Percentiles rank a stretch among this genome's conserved stretches.
phyloP scores from a whole-genome alignment of 257 asterid species.

The Solanum virginianum region DNA sequence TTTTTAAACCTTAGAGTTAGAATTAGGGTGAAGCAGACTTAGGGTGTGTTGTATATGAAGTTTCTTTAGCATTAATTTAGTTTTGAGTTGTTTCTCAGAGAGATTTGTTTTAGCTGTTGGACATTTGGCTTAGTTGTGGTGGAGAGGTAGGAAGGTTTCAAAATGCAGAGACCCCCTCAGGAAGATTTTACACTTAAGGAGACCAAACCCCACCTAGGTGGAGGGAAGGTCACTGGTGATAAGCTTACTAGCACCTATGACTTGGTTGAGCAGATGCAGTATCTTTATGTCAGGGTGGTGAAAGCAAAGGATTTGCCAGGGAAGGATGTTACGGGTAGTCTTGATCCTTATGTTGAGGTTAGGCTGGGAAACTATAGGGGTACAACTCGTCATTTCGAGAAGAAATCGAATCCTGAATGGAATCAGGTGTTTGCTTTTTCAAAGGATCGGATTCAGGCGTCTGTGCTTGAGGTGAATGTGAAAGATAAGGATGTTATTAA shows the following conservation, averaged over 20 bases:
- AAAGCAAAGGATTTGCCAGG: slow-evolving; percentile 61
- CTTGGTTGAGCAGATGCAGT: slow-evolving; percentile 72
- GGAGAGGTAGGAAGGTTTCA: background rate
- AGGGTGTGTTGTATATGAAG: background rate
- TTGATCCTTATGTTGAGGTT: slow-evolving; percentile 60
- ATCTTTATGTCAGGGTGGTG: slow-evolving; percentile 59
- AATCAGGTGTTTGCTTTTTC: slow-evolving; percentile 64
- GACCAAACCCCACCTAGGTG: slow-evolving; percentile 65
- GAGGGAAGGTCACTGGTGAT: slow-evolving; percentile 56
- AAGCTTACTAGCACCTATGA: slow-evolving; percentile 69
- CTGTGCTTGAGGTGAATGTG: slow-evolving; percentile 48
- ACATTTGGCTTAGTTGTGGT: background rate
- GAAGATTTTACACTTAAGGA: slow-evolving; percentile 48
- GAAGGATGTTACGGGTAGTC: slow-evolving; percentile 50
- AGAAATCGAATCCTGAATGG: slow-evolving; percentile 63
- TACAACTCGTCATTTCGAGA: slow-evolving; percentile 57
- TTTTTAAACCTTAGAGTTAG: background rate
- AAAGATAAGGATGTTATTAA: slow-evolving; percentile 56
- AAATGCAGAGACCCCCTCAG: slow-evolving; percentile 51
- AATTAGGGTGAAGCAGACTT: background rate
- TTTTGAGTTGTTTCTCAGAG: background rate
- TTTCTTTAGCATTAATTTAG: background rate
- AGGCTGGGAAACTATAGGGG: slow-evolving; percentile 61
- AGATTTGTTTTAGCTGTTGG: background rate
- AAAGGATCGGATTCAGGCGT: slow-evolving; percentile 51